Evolutionary conservation across 805 yeast species (phyloP).

Genomic region (Starmerella davenportii): DNA sequence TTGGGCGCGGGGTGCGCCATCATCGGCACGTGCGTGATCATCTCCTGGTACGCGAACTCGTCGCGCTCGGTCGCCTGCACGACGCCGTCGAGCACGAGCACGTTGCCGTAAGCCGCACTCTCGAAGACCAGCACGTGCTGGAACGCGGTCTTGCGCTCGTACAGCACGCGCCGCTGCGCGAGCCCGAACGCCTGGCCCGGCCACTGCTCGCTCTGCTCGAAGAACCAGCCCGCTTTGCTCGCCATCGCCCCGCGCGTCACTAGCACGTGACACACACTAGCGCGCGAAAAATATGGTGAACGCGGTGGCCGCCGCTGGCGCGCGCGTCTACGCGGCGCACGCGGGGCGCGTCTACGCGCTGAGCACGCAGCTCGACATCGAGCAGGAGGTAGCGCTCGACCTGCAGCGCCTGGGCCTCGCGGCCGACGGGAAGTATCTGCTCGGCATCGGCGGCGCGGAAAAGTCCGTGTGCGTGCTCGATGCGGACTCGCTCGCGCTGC

Average conservation of each 20-base stretch:
- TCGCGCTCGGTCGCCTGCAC: constrained; percentile 84
- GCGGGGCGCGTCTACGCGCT: not conserved
- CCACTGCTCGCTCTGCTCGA: constrained; percentile 53
- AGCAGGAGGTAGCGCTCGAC: not conserved
- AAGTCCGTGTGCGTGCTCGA: constrained; percentile 55
- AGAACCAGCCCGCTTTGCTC: constrained; percentile 53
- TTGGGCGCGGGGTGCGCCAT: constrained; percentile 61
- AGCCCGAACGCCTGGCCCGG: constrained; percentile 77
- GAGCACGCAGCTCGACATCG: not conserved
- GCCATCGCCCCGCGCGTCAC: too few relatives aligned
- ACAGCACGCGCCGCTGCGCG: constrained; percentile 44
- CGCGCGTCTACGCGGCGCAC: not conserved
- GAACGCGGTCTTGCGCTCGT: constrained; percentile 47
- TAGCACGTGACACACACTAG: too few relatives aligned
- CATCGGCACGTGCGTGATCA: constrained; percentile 70
- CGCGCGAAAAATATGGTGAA: not conserved
- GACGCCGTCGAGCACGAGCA: constrained; percentile 73
- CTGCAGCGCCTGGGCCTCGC: constrained; percentile 43
- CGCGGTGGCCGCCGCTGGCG: not conserved
- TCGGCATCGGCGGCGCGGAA: constrained; percentile 65
- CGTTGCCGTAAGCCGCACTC: constrained; percentile 66
- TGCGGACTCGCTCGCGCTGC: constrained; percentile 28
- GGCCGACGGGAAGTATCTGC: constrained; percentile 35
- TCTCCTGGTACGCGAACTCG: constrained; percentile 86
- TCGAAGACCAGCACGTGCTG: constrained; percentile 69